Base-by-base conservation (phyloP, 2,329 filamentous ascomycete genomes). In the Hypoxylon sp. region DNA sequence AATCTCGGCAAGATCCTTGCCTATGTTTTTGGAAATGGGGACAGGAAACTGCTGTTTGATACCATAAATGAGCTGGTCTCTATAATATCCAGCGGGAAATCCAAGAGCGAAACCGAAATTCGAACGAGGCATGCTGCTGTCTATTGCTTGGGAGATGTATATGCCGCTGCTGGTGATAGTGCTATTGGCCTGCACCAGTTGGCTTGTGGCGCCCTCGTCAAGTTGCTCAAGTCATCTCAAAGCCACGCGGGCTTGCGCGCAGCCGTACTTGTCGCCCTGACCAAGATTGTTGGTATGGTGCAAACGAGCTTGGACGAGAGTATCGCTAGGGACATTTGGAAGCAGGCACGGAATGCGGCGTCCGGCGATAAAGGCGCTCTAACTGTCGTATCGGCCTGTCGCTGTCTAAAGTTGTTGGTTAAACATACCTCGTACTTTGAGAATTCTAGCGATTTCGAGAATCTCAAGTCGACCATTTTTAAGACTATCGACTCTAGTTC, bases 41-140 rank as follows among this genome's bases (percentile, higher is more conserved):
- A 98, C 81, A 88, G 95, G 71, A 97, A 97, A 78, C 86, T 97
- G 55, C 87, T 99, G 2, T 98, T 97, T 77, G 96, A 99, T 80
- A 97, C 94, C 0, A 92, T 98, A 77, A 97, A 96, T 75, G 95
- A 98, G 73, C 85, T 98, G 10, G 85, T 94, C 9, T 84, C 82
- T 10, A 90, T 97, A 62, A 79, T 97, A 50, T 90, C 90, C 67
- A 87, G 87, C 52, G 89, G 91, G 19, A 98, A 97, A 79, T 85
- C 85, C 35, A 92, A 91, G 78, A 83, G 83, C 59, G 94, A 98
- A 64, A 90, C 89, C 73, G 94, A 97, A 74, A 79, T 92, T 57
- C 90, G 90, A 75, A 87, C 90, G 3, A 97, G 93, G 80, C 94
- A 98, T 86, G 94, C 94, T 5, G 95, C 95, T 22, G 91, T 93